Evolutionary conservation across 164 flowering plant species (phyloP).

Genomic region (Magnolia sinica): DNA sequence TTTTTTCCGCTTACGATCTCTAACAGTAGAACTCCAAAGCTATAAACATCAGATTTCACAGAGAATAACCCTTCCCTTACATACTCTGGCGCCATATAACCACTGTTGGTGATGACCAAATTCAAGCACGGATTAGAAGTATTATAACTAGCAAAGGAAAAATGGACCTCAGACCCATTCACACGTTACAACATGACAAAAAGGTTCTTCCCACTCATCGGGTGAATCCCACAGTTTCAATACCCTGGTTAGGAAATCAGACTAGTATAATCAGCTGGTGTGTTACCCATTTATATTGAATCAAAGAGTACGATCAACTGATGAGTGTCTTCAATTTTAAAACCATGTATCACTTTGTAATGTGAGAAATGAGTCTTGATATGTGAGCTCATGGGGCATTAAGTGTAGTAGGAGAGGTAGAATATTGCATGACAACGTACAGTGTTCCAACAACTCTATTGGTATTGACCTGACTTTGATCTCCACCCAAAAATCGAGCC

Average conservation of each 20-base stretch:
- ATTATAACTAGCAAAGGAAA: background rate
- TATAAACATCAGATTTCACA: slow-evolving; percentile 29
- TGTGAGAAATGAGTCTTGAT: no score
- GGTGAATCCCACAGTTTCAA: no score
- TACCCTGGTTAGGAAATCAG: no score
- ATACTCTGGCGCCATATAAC: slow-evolving; percentile 33
- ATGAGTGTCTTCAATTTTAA: no score
- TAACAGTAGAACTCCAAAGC: slow-evolving; percentile 25
- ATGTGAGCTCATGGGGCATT: background rate
- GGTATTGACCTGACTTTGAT: slow-evolving; percentile 17
- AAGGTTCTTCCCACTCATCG: background rate
- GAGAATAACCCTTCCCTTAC: slow-evolving; percentile 27
- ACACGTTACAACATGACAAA: background rate
- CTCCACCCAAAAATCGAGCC: slow-evolving; percentile 17
- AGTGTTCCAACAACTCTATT: slow-evolving; percentile 7
- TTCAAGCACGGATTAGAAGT: background rate
- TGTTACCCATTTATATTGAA: no score
- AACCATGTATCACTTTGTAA: no score
- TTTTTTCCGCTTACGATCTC: slow-evolving; percentile 26
- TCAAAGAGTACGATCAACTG: no score
- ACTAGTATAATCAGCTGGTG: no score
- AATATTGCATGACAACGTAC: background rate
- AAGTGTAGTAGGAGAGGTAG: no score
- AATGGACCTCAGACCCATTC: background rate
- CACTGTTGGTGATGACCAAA: slow-evolving; percentile 10